Evolutionary conservation across 371 early-diverging fungal genomes (phyloP).

Genomic region (Dichotomocladium elegans): DNA sequence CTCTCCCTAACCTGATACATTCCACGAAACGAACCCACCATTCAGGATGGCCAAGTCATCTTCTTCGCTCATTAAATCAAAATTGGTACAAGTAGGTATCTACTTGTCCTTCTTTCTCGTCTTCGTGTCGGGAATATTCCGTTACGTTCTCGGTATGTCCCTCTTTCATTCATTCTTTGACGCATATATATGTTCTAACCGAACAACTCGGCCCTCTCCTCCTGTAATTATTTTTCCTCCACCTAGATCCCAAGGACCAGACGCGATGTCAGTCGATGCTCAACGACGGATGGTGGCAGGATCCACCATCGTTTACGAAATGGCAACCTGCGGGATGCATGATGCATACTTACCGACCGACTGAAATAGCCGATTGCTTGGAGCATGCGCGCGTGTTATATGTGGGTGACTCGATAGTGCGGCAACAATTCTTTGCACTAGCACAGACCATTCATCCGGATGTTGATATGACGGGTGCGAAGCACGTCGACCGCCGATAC

Average conservation of each 20-base stretch:
- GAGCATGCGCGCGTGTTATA: slow-evolving; percentile 44
- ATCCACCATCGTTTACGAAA: slow-evolving; percentile 9
- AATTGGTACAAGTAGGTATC: background rate
- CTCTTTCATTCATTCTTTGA: too few relatives aligned
- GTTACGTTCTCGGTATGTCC: background rate
- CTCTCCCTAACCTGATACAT: too few relatives aligned
- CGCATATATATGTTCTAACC: too few relatives aligned
- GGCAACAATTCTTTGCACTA: slow-evolving; percentile 57
- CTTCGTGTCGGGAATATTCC: background rate
- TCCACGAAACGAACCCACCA: too few relatives aligned
- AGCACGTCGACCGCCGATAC: slow-evolving; percentile 33
- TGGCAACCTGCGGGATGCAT: slow-evolving; percentile 68
- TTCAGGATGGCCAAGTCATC: background rate
- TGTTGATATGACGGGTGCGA: slow-evolving; percentile 21
- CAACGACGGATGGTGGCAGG: slow-evolving; percentile 47
- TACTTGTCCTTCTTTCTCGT: background rate
- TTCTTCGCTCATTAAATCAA: background rate
- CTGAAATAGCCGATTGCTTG: slow-evolving; percentile 45
- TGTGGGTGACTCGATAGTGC: slow-evolving; percentile 65
- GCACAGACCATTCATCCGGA: slow-evolving; percentile 36
- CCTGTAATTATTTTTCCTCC: background rate
- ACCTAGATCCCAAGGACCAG: slow-evolving; percentile 14
- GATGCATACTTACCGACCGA: slow-evolving; percentile 42
- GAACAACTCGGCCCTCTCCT: background rate
- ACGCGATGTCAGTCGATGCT: slow-evolving; percentile 40